Percentiles rank a stretch among this genome's conserved stretches.
Conservation (phyloP, 805 yeast genomes). For the Candida glaebosa region DNA sequence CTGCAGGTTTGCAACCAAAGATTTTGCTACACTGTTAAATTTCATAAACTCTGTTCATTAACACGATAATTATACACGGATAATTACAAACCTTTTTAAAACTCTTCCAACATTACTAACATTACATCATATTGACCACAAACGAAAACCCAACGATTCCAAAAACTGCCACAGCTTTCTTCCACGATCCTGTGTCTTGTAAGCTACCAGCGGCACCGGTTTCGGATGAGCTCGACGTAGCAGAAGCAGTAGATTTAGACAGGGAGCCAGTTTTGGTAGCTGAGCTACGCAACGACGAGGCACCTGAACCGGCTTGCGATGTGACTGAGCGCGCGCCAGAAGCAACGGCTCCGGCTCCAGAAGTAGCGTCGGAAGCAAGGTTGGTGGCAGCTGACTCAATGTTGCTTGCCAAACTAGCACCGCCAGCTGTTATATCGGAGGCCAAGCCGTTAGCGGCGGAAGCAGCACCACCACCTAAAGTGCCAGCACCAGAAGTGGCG, state of each 20-base stretch:
- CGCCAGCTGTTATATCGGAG: conserved; percentile 8
- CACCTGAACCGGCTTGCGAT: conserved; percentile 13
- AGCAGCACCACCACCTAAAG: conserved; percentile 8
- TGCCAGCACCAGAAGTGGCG: conserved; percentile 6
- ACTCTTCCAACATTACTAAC: background rate
- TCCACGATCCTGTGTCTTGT: conserved; percentile 26
- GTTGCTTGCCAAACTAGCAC: too few species aligned
- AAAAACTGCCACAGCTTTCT: conserved; percentile 34
- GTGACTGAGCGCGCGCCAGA: conserved; percentile 10
- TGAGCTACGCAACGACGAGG: conserved; percentile 11
- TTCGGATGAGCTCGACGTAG: conserved; percentile 13
- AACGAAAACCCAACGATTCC: conserved; percentile 35
- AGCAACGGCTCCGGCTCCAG: too few species aligned
- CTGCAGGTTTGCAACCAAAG: too few species aligned
- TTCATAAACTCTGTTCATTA: too few species aligned
- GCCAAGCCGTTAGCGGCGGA: conserved; percentile 7
- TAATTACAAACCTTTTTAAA: too few species aligned
- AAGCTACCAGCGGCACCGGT: conserved; percentile 15
- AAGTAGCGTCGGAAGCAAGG: conserved; percentile 3
- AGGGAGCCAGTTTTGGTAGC: background rate
- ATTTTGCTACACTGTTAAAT: background rate
- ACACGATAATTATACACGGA: too few species aligned
- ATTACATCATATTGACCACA: conserved; percentile 19
- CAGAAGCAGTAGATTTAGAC: conserved; percentile 6
- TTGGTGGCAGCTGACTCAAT: too few species aligned